phyloP scores from a whole-genome alignment of 1,139 yeast genomes.

The Arxiozyma telluris region DNA sequence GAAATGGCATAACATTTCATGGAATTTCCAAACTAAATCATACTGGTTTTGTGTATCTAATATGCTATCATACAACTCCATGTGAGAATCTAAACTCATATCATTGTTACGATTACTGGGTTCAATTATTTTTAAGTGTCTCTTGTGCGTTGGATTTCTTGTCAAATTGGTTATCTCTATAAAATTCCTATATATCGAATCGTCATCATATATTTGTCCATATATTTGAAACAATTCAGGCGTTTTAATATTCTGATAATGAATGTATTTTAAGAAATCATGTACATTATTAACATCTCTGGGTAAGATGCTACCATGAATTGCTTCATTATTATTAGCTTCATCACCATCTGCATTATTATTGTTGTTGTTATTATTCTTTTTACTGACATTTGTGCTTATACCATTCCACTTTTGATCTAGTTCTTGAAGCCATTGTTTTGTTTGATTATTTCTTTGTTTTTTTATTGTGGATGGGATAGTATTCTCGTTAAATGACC shows the following conservation, averaged over 20 bases:
- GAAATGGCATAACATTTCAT: constrained; percentile 25
- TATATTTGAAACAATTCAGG: constrained; percentile 21
- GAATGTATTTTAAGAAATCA: neutral
- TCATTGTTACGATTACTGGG: neutral
- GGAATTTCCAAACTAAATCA: constrained; percentile 31
- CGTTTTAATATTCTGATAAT: constrained; percentile 15
- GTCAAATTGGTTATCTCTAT: constrained; percentile 24
- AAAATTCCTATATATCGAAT: constrained; percentile 22
- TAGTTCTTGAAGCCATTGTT: constrained; percentile 26
- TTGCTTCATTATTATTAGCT: neutral
- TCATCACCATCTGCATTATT: neutral
- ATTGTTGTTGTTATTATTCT: neutral
- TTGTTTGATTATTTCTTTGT: constrained; percentile 19
- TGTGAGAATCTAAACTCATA: constrained; percentile 18
- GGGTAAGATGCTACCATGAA: constrained; percentile 11
- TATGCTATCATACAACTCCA: constrained; percentile 14
- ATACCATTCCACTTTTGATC: constrained; percentile 23
- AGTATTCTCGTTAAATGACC: constrained; percentile 29
- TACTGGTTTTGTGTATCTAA: constrained; percentile 27
- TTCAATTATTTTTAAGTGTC: constrained; percentile 14
- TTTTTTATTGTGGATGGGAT: constrained; percentile 25
- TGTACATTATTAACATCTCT: constrained; percentile 3
- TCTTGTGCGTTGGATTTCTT: constrained; percentile 19
- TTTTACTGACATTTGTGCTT: too few species aligned
- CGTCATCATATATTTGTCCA: constrained; percentile 24